Conservation (phyloP, 768 basidiomycete genomes). For the Auricularia sp. region DNA sequence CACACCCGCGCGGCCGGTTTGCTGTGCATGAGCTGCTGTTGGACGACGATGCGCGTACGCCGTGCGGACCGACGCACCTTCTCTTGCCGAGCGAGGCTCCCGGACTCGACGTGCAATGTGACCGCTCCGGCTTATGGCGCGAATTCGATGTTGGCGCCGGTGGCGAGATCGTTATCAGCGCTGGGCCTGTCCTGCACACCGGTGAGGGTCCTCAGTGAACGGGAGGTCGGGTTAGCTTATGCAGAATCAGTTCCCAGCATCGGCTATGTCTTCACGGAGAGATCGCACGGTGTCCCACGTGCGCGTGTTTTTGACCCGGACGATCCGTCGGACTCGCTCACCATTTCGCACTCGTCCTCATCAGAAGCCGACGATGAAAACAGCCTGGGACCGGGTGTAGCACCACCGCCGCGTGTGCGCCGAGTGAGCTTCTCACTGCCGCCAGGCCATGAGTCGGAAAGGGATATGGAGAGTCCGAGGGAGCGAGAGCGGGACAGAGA, state of each 20-base stretch:
- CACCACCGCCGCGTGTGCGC: not conserved
- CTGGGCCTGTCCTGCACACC: not conserved
- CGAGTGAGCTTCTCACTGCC: not conserved
- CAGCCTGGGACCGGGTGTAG: no score
- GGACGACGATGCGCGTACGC: not conserved
- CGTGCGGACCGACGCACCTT: not conserved
- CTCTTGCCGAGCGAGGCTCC: not conserved
- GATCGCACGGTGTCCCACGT: not conserved
- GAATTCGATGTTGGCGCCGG: not conserved
- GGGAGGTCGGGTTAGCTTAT: not conserved
- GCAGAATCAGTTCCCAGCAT: not conserved
- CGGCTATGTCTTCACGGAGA: not conserved
- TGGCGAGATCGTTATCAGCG: not conserved
- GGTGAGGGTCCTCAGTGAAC: not conserved
- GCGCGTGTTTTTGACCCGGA: not conserved
- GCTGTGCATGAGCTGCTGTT: not conserved
- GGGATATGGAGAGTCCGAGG: not conserved
- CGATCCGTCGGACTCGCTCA: not conserved
- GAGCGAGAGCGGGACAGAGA: not conserved
- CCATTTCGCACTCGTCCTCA: not conserved
- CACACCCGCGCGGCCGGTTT: not conserved
- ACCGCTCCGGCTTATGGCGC: not conserved
- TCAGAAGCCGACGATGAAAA: no score
- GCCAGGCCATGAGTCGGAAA: not conserved
- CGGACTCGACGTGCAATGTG: not conserved